These are phyloP conservation scores for Hymenoscyphus fructigenus DNA, from an alignment of 2,329 filamentous ascomycete genomes.

Conservation along the genomic window DNA sequence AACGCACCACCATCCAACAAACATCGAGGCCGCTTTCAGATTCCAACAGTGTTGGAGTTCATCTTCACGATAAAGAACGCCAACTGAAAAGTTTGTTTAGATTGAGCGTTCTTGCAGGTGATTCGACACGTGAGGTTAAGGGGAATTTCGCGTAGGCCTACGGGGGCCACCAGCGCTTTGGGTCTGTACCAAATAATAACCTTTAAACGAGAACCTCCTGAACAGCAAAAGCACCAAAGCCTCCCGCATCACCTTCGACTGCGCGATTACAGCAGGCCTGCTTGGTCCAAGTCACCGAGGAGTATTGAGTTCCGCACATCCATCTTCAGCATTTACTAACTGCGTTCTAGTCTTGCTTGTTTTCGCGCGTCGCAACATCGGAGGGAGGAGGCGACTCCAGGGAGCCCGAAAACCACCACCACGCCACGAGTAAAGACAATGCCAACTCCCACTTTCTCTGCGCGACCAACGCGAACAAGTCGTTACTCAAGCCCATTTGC, in stretches of 20 bases:
- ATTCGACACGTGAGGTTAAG: neutral
- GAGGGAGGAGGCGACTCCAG: constrained; percentile 16
- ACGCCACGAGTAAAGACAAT: constrained; percentile 32
- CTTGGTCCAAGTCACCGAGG: constrained; percentile 25
- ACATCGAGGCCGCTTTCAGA: neutral
- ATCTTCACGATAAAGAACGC: neutral
- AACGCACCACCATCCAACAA: neutral
- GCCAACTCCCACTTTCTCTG: constrained; percentile 18
- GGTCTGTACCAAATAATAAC: constrained; percentile 2
- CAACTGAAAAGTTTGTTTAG: neutral
- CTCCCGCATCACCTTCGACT: constrained; percentile 21
- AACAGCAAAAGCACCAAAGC: neutral
- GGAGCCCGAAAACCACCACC: constrained; percentile 13
- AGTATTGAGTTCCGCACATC: constrained; percentile 21
- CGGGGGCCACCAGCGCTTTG: too few relatives aligned
- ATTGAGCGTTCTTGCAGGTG: neutral
- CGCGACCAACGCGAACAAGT: constrained; percentile 30
- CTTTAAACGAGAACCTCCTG: neutral
- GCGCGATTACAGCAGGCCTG: constrained; percentile 20
- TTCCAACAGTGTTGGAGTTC: neutral
- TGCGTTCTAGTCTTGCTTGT: constrained; percentile 21
- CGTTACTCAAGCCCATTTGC: constrained; percentile 33
- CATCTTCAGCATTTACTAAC: constrained; percentile 25
- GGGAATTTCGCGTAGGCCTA: too few relatives aligned
- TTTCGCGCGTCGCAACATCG: constrained; percentile 17